Evolutionary conservation across 192 early-diverging fungal genomes (phyloP).

Genomic region (Piromyces sp.): DNA sequence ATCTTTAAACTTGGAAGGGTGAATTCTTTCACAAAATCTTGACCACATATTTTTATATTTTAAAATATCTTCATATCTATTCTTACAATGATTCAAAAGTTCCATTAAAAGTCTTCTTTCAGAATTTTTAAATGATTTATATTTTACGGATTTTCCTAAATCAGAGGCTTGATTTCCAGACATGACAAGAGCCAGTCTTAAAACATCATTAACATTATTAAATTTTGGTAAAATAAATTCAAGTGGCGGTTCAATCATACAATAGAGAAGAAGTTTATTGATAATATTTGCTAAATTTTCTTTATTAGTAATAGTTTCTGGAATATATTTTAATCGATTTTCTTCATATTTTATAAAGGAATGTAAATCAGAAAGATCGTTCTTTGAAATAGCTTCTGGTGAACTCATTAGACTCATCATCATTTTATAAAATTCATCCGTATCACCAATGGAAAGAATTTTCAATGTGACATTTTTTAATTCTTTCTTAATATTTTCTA

Average conservation of each 20-base stretch:
- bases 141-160: not conserved
- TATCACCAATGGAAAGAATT: not conserved
- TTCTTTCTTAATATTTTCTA: not conserved
- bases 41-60: not conserved
- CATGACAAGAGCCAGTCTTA: not conserved
- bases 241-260: not conserved
- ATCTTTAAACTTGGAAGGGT: not conserved
- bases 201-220: not conserved
- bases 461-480: not conserved
- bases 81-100: not conserved
- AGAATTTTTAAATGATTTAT: not conserved
- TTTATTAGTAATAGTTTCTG: not conserved
- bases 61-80: not conserved
- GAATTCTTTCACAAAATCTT: not conserved
- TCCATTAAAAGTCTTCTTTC: not conserved
- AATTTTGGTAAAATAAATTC: not conserved
- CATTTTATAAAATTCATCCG: not conserved
- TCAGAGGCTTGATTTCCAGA: not conserved
- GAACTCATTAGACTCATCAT: not conserved
- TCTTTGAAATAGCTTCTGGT: not conserved
- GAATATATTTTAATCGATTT: not conserved
- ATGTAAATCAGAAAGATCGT: not conserved
- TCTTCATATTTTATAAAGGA: not conserved
- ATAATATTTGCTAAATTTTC: not conserved
- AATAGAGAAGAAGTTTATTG: not conserved